These are phyloP conservation scores for Mycena pura DNA, from an alignment of 768 basidiomycete species.

Conservation along the genomic window DNA sequence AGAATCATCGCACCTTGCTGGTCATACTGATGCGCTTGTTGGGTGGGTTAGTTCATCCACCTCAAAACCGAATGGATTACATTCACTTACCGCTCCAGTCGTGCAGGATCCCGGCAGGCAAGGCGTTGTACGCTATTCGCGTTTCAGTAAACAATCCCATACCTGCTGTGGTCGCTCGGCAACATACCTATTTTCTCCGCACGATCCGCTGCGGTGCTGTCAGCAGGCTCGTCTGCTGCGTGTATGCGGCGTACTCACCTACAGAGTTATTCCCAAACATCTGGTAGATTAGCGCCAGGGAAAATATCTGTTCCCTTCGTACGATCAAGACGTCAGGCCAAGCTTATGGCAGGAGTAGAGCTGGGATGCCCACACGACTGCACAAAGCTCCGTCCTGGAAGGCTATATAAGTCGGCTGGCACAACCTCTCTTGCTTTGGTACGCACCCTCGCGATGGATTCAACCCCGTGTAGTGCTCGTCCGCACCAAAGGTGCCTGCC, in stretches of 20 bases:
- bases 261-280: slow-evolving; percentile 50
- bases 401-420: not conserved
- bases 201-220: slow-evolving; percentile 37
- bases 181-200: slow-evolving; percentile 44
- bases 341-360: not conserved
- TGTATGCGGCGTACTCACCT: slow-evolving; percentile 1
- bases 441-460: slow-evolving; percentile 49
- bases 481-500: slow-evolving; percentile 47
- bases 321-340: not conserved
- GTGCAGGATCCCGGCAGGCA: slow-evolving; percentile 46
- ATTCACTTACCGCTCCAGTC: slow-evolving; percentile 45
- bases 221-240: not conserved
- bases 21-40: slow-evolving; percentile 49
- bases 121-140: slow-evolving; percentile 45
- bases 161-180: not conserved
- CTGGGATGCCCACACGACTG: slow-evolving; percentile 42
- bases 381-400: slow-evolving; percentile 45
- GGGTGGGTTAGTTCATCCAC: not conserved
- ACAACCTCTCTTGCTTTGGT: not conserved
- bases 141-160: not conserved
- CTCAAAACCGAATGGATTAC: not conserved
- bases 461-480: slow-evolving; percentile 50
- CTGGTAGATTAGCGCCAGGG: slow-evolving; percentile 48
- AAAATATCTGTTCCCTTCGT: slow-evolving; percentile 53
- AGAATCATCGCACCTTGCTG: slow-evolving; percentile 42